Base-by-base conservation (phyloP, 129 eudicot genomes). In the Pittosporum tobira region DNA sequence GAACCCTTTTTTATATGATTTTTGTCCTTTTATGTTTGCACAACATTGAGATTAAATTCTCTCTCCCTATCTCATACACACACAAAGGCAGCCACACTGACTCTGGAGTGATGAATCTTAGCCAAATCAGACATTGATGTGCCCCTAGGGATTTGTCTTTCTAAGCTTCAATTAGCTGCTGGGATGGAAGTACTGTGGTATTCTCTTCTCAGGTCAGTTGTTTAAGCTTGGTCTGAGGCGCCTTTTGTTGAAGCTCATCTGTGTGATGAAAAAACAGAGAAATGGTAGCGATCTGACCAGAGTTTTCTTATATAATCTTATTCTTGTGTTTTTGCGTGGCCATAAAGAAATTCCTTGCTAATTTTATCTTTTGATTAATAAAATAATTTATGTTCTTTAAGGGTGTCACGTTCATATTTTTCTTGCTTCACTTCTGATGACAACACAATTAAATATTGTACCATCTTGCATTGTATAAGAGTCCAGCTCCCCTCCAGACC, bases 51-150 rank as follows among this genome's bases (percentile, higher is more conserved):
- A 34, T 34, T 34, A 34, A 34, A 8, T 34, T 34, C 38, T 21
- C 22, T 40, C 20, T 30, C 12, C 15, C 59, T 36, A 30, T 51
- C 45, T 10, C 75, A 0, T 11, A 34, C 38, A 34, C 0, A 5
- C 6, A 34, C 38, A 34, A 34, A 9, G 13, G 42, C 19, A 48
- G 21, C 7, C 44, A 42, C 30, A 18, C n/a, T 23, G n/a, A 54
- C 56, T 62, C 90, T 82, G 91, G 86, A 56, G 57, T 83, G 86
- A 83, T 79, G 91, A 50, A 58, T 64, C 72, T 83, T 83, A 79
- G 91, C 91, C 91, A 83, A 83, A 83, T 73, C 91, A 69, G 82
- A 78, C 63, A 42, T 66, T 48, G 71, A 65, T 79, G 85, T 79
- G 91, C 78, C 79, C 83, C 91, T 43, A 20, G 51, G 82, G 71